These are phyloP conservation scores for Fusarium acutatum DNA, from an alignment of 2,329 filamentous ascomycete genomes.

Conservation along the genomic window DNA sequence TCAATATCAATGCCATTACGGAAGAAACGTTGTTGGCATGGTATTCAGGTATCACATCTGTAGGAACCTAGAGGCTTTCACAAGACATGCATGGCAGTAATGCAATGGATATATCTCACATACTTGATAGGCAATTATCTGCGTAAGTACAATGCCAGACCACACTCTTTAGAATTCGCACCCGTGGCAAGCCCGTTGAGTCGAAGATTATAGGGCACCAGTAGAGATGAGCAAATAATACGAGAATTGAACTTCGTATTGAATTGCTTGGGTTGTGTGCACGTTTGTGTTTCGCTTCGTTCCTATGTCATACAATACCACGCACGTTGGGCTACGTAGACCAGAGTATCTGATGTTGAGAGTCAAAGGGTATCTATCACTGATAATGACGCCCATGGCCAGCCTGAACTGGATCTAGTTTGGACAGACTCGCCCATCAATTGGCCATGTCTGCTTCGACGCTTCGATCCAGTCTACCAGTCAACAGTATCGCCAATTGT, in stretches of 20 bases:
- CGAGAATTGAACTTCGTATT: conserved; percentile 15
- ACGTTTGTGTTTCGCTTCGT: not conserved
- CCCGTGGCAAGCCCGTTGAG: not conserved
- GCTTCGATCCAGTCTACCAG: not conserved
- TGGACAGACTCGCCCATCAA: conserved; percentile 4
- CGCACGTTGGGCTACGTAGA: not conserved
- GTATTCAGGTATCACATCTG: not conserved
- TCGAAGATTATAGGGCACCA: not conserved
- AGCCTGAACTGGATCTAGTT: conserved; percentile 1
- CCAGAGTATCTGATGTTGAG: conserved; percentile 3
- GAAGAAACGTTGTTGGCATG: not conserved
- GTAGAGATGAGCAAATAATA: not conserved
- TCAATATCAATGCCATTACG: not conserved
- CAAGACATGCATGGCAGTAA: conserved; percentile 8
- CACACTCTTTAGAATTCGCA: not conserved
- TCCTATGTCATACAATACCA: conserved; percentile 10
- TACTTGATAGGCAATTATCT: not conserved
- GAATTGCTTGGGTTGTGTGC: not conserved
- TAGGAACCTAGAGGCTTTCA: not conserved
- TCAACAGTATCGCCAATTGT: conserved; percentile 16
- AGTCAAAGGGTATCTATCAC: not conserved
- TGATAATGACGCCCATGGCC: not conserved
- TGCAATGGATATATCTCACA: conserved; percentile 23
- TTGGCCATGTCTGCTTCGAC: conserved; percentile 13
- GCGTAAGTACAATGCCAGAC: not conserved